Evolutionary conservation across 352 stramenopile species (phyloP), one percentile per base, ranked within the genome.

Genomic region (Sclerospora graminicola): DNA sequence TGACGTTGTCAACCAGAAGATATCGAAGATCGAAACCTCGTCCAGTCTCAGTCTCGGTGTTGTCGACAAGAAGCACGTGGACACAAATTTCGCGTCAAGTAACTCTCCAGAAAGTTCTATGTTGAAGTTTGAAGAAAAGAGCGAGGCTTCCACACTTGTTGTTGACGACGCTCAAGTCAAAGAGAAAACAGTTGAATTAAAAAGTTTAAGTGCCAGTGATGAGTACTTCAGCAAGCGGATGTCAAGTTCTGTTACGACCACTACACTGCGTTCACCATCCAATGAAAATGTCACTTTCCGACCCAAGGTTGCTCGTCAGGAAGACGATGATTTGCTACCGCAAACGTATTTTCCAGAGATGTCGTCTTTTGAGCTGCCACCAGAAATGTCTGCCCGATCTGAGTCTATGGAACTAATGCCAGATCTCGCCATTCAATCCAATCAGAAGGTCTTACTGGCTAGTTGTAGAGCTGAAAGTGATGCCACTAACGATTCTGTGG

Each of bases 191-290:
- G 9, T 30, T 21, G 27, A 60, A 7, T 19, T 27, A 14, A 62
- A 45, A n/a, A 28, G 31, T 39, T 68, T 60, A 14, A 51, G 41
- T 31, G 34, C 44, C 41, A 53, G 41, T 16, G 63, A 68, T 28
- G 51, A 66, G 5, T 74, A 55, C 48, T 61, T 74, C n/a, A 66
- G 55, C 38, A 63, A 60, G 1, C 51, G 53, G 0, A 66, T 72
- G 40, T 51, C 66, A 11, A 68, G 54, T 37, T 53, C 45, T n/a
- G 23, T 35, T 34, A 56, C 43, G n/a, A 29, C 40, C 6, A 35
- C 54, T 14, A 58, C 45, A 19, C 45, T 52, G n/a, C n/a, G 43
- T 11, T 48, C 61, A 2, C 52, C 53, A 24, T 54, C 63, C n/a
- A 46, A 45, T 20, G 54, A 66, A 6, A 74, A 68, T 43, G 47